Evolutionary conservation across 352 stramenopile genomes (phyloP).

Genomic region (Pythium dissimile): DNA sequence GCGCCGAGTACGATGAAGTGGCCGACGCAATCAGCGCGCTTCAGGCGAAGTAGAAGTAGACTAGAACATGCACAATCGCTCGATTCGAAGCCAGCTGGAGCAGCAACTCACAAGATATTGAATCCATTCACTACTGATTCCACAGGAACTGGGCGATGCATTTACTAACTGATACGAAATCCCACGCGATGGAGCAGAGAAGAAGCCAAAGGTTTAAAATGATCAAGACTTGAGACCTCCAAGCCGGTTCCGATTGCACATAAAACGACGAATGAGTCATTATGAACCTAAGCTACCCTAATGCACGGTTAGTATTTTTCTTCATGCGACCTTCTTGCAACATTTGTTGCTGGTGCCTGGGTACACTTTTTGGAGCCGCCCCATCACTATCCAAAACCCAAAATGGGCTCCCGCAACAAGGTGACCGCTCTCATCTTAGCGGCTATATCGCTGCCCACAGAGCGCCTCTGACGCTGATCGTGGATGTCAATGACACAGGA

Average conservation of each 20-base stretch:
- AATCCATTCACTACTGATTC: too few species aligned
- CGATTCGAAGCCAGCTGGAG: too few species aligned
- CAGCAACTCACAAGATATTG: background rate
- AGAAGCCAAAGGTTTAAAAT: too few species aligned
- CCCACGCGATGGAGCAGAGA: too few species aligned
- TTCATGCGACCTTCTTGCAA: constrained; percentile 15
- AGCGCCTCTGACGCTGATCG: background rate
- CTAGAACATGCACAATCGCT: too few species aligned
- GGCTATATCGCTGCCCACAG: background rate
- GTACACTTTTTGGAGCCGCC: background rate
- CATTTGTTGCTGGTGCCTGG: constrained; percentile 14
- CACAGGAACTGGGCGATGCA: too few species aligned
- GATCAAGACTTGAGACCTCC: too few species aligned
- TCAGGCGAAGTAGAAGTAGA: background rate
- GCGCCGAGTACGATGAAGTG: constrained; percentile 31
- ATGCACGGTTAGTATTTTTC: too few species aligned
- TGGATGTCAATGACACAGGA: constrained; percentile 34
- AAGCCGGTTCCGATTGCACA: too few species aligned
- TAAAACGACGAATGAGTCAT: too few species aligned
- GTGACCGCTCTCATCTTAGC: background rate
- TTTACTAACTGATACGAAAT: too few species aligned
- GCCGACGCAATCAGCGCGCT: background rate
- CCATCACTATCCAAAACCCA: background rate
- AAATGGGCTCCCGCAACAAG: constrained; percentile 24
- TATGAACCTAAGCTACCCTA: too few species aligned